A percentile compares a stretch with the other conserved stretches of the same genome.
These are phyloP conservation scores for Emericellopsis cladophorae DNA, from an alignment of 2,329 filamentous ascomycete genomes.

Conservation along the genomic window DNA sequence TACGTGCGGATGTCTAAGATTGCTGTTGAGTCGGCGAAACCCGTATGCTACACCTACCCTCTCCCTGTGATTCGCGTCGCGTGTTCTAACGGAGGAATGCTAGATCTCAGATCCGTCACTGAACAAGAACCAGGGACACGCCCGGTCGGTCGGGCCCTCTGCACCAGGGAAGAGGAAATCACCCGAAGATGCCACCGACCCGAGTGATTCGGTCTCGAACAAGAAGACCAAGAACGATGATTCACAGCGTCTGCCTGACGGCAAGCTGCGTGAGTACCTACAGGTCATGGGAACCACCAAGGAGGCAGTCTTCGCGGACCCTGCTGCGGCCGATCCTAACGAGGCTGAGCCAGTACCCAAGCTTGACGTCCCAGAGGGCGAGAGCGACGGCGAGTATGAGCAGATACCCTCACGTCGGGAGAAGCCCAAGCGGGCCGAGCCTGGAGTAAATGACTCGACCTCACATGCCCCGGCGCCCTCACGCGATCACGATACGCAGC, in stretches of 20 bases:
- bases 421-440: conserved; percentile 25
- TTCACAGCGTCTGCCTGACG: conserved; percentile 45
- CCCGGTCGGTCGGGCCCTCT: neutral
- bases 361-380: conserved; percentile 32
- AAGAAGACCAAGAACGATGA: conserved; percentile 57
- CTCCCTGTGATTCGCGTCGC: neutral
- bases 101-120: conserved; percentile 31
- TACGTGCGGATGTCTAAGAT: conserved; percentile 96
- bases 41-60: conserved; percentile 36
- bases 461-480: conserved; percentile 4
- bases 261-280: conserved; percentile 77
- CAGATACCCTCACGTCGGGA: conserved; percentile 40
- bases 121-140: conserved; percentile 12
- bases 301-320: conserved; percentile 16
- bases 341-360: neutral
- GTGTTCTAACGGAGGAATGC: conserved; percentile 25
- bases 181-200: neutral
- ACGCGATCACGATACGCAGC: neutral
- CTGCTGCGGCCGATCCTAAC: conserved; percentile 9
- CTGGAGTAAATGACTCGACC: conserved; percentile 9
- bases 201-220: conserved; percentile 22
- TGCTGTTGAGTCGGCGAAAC: conserved; percentile 73
- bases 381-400: conserved; percentile 69
- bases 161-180: conserved; percentile 1
- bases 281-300: conserved; percentile 58